Conservation (phyloP, 2,329 filamentous ascomycete species). For the Gaeumannomyces sp. region DNA sequence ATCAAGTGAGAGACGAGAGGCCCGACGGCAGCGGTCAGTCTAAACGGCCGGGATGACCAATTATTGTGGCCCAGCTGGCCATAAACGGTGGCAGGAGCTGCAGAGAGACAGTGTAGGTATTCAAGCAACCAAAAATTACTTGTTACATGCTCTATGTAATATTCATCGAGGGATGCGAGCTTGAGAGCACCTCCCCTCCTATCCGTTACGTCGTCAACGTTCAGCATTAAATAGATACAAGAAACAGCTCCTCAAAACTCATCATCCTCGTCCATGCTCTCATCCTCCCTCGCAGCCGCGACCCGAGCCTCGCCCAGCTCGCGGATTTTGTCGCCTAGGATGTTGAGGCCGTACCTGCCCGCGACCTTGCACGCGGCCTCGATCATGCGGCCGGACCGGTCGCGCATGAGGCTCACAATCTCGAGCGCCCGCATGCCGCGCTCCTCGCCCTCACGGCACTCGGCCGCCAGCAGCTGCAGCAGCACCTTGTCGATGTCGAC, state of each 20-base stretch:
- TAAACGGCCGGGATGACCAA: too few species aligned
- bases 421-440: constrained; percentile 92
- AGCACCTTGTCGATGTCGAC: constrained; percentile 85
- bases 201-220: neutral
- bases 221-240: neutral
- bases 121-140: neutral
- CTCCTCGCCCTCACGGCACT: constrained; percentile 90
- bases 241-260: constrained; percentile 2
- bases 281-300: constrained; percentile 27
- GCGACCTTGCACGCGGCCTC: constrained; percentile 89
- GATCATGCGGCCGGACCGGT: constrained; percentile 80
- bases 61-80: too few species aligned
- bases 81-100: too few species aligned
- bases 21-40: neutral
- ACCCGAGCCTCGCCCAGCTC: constrained; percentile 70
- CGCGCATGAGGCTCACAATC: constrained; percentile 78
- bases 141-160: neutral
- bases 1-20: too few species aligned
- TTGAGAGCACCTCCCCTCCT: neutral
- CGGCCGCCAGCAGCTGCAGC: constrained; percentile 78
- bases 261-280: constrained; percentile 9
- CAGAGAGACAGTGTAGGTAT: neutral
- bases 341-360: constrained; percentile 69
- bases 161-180: neutral
- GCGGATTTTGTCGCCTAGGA: constrained; percentile 85